Evolutionary conservation across 2,329 filamentous ascomycete genomes (phyloP), one percentile per base, ranked within the genome.

Genomic region (Verticillium tricorpus): DNA sequence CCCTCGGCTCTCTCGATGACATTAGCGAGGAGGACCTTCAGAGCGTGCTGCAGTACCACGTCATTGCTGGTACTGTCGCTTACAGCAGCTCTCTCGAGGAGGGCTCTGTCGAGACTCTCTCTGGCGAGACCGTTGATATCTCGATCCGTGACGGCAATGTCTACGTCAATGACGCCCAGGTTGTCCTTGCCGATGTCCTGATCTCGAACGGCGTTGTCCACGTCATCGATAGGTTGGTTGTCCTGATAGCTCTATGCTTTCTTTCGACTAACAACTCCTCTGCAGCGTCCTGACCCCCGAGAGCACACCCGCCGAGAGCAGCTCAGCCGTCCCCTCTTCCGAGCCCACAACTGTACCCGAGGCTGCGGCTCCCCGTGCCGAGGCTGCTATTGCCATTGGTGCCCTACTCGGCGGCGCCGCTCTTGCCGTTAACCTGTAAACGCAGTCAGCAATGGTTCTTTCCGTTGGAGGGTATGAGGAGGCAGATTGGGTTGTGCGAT

Each of bases 21-120:
- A 71, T 87, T 39, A 78, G 77, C 25, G 70, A 73, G 1, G 72
- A 78, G 12, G 72, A 85, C 14, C 76, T 89, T 1, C 71, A 77
- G 2, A 71, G 71, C 32, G 79, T 90, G 58, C 77, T 90, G 50
- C 74, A 79, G 32, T 91, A 91, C 73, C 89, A 91, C 70, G 79
- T 90, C 60, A 73, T 90, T 57, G 77, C 78, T 56, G 80, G 80
- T 54, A 78, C 77, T 14, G 78, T 87, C 2, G 57, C 57, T 76
- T 74, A 62, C 74, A 62, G 69, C 66, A 28, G 67, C 37, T 19
- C 37, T 28, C 57, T 58, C 25, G 17, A 15, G 15, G 25, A 58
- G 7, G 25, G 25, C 25, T 32, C 57, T 22, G 57, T 58, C 5
- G 54, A 61, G 50, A 67, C 69, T 4, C 45, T 67, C 19, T 17